Evolutionary conservation across 495 filamentous ascomycete genomes (phyloP), one percentile per base, ranked within the genome.

Genomic region (Penicillium taxi): DNA sequence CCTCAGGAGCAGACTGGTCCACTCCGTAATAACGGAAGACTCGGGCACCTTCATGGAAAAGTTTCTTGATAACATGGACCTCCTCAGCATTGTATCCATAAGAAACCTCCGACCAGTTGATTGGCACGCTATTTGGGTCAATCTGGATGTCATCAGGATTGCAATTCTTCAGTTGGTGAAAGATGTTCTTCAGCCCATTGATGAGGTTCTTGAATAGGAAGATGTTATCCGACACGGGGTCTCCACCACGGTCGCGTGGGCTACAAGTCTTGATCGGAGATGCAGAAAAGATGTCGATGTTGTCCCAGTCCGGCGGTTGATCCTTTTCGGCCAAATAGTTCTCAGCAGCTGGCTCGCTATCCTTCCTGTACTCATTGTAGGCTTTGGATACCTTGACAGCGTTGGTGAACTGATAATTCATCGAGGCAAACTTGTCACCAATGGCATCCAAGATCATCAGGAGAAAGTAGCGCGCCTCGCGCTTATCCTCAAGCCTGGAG

Each of bases 201-300:
- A 99, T 84, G n/a, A 99, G 66, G 47, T 96, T 99, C 62, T 86
- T 93, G 67, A 99, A 96, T 1, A 99, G 64, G 52, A 96, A 99
- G 47, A 96, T 91, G 61, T 96, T 99, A 55, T 99, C 93, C 16
- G 82, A 80, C n/a, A 96, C 86, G 0, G 93, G 90, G 57, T 96
- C 89, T 9, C 84, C 80, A 25, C 79, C 85, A 18, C 91, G 78
- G 48, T 99, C 93, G 13, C 91, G 78, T 7, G 91, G 88, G 50
- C 86, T 95, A 2, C 87, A 86, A 0, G 84, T 89, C 62, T 93
- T 95, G 61, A 99, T 96, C 1, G 93, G 93, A 48, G 86, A 91
- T 6, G 93, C 93, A 26, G 74, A 82, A 58, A 96, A 96, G 37
- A 99, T 96, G 58, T 99, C 93, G 32, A 90, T 90, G 56, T 96